phyloP scores from a whole-genome alignment of 73 alveolate species.

The Breviolum minutum region DNA sequence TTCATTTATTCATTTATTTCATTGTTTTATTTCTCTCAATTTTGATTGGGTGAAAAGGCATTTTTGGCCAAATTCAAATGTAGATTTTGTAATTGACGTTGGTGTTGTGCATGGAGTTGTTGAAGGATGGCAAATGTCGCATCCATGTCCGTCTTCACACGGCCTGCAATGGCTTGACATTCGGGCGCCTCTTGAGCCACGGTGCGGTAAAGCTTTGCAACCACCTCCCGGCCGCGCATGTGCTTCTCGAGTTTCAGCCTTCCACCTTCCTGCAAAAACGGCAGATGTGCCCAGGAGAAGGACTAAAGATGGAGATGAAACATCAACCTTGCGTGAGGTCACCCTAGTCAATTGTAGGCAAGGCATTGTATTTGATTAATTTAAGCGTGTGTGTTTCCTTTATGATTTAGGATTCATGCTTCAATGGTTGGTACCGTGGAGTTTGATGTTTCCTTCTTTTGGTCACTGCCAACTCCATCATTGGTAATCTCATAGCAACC shows the following conservation, averaged over 20 bases:
- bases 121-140: background rate
- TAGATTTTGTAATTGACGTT: slow-evolving; percentile 30
- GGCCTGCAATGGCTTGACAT: slow-evolving; percentile 54
- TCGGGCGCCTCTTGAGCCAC: slow-evolving; percentile 76
- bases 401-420: too few species aligned
- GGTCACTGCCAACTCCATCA: too few species aligned
- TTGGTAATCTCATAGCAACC: too few species aligned
- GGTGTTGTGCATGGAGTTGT: background rate
- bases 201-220: slow-evolving; percentile 48
- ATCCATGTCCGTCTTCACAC: slow-evolving; percentile 83
- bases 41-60: slow-evolving; percentile 52
- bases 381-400: too few species aligned
- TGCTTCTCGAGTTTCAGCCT: slow-evolving; percentile 70
- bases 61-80: slow-evolving; percentile 58
- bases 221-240: slow-evolving; percentile 46
- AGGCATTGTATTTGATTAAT: too few species aligned
- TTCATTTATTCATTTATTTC: too few species aligned
- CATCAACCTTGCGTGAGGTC: too few species aligned
- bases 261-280: slow-evolving; percentile 63
- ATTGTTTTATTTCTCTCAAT: background rate
- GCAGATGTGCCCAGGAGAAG: too few species aligned
- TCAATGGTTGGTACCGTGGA: too few species aligned
- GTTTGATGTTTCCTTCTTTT: too few species aligned
- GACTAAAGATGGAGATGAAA: too few species aligned
- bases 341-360: too few species aligned